A percentile compares a stretch with the other conserved stretches of the same genome.
Conservation (phyloP, 306 rosid genomes). For the Lathyrus oleraceus region DNA sequence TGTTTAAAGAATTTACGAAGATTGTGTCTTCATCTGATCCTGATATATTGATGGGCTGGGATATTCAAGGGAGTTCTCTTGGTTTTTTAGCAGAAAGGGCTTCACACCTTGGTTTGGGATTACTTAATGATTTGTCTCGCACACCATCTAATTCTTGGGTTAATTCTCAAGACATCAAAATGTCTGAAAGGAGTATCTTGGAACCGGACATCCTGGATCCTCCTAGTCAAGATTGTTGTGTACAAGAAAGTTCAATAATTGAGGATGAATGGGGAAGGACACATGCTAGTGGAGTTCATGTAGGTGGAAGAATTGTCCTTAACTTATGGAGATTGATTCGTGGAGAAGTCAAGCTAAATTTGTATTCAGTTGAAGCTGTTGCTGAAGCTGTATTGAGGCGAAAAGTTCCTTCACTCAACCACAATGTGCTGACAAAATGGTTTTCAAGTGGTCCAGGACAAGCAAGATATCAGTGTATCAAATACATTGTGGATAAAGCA, state of each 20-base stretch:
- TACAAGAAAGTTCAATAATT: conserved; percentile 61
- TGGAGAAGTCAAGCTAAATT: conserved; percentile 82
- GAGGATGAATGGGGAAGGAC: conserved; percentile 99
- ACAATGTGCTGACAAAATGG: conserved; percentile 74
- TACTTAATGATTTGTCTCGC: conserved; percentile 77
- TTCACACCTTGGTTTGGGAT: conserved; percentile 69
- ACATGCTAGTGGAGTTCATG: conserved; percentile 93
- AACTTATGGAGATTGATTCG: conserved; percentile 90
- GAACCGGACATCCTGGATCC: conserved; percentile 50
- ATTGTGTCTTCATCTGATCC: conserved; percentile 71
- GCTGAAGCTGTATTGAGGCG: conserved; percentile 84
- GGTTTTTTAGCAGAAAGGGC: conserved; percentile 96
- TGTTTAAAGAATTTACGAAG: conserved; percentile 67
- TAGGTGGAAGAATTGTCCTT: conserved; percentile 93
- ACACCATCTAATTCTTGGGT: conserved; percentile 63
- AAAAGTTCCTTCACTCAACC: conserved; percentile 62
- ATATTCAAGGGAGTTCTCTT: conserved; percentile 89
- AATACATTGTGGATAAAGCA: conserved; percentile 61
- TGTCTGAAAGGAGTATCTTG: conserved; percentile 44
- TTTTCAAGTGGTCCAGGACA: conserved; percentile 80
- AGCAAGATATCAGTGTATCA: conserved; percentile 77
- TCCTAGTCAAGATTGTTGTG: conserved; percentile 48
- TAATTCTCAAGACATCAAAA: conserved; percentile 46
- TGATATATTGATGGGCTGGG: conserved; percentile 92
- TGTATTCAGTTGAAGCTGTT: conserved; percentile 86